Base-by-base conservation (phyloP, 2,329 filamentous ascomycete genomes). In the Colletotrichum tofieldiae region DNA sequence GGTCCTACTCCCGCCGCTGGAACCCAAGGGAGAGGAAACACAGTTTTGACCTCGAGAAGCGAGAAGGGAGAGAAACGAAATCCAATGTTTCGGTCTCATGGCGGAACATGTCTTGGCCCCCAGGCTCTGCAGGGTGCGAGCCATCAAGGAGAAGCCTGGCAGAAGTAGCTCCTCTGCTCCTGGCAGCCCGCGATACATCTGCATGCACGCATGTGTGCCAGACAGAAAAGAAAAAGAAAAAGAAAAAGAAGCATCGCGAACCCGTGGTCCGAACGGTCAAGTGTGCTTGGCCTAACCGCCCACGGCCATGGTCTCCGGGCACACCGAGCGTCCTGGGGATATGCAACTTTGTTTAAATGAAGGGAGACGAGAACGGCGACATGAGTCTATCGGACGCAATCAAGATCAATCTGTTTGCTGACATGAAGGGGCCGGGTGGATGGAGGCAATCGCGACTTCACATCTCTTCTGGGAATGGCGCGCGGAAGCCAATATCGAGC, bases 371-470 rank as follows among this genome's bases (percentile, higher is more conserved):
- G 49, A 29, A 32, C 20, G 39, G 54, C 58, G 55, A 59, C 60
- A 58, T 58, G 32, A 51, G 23, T 29, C 23, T 49, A 51, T 65
- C 18, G 43, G 60, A 43, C 35, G 61, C 54, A 71, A 73, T 66
- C 60, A 71, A 73, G 60, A 49, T 51, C 39, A 65, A 72, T 71
- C 39, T 71, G 69, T 68, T 52, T 37, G 56, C 39, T 59, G 39
- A 68, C 52, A 72, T 69, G 54, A 72, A 64, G 69, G 69, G 69
- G 69, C 29, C 26, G 5, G 39, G 65, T 72, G 65, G 69, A 68
- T 49, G 69, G 58, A 51, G 12, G 12, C 20, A 26, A 41, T 39
- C 41, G 65, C 37, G 29, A 69, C 54, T 41, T 64, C 14, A 35
- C 37, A 49, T 60, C 26, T 55, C 39, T 43, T 39, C 9, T 29